Base-by-base conservation (phyloP, 768 basidiomycete species). In the Mycena albidolilacea region DNA sequence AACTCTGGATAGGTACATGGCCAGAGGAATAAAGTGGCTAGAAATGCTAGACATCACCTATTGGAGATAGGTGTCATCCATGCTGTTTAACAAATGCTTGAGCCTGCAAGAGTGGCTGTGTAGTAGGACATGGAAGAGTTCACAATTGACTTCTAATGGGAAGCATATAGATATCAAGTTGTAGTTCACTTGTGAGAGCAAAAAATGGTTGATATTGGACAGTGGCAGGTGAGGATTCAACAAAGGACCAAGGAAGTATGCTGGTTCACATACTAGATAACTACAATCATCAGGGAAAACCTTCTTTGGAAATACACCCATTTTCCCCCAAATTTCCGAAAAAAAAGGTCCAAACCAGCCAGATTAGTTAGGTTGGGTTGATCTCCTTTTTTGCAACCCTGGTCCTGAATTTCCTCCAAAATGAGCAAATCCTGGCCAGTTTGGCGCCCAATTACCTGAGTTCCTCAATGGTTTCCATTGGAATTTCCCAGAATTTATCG, bases 241-340 rank as follows among this genome's bases (percentile, higher is more conserved):
- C 23, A 55, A 55, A 55, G 54, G 12, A 55, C 11, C 54, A 55
- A 30, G n/a, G 30, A 55, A 55, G 23, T 23, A 55, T 10, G 11
- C 54, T 55, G 21, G 50, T 52, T 52, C 50, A 52, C 50, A n/a
- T 23, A 55, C 54, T 55, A n/a, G n/a, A n/a, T n/a, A n/a, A n/a
- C n/a, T n/a, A n/a, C n/a, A n/a, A n/a, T n/a, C 23, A 23, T 23
- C 23, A 23, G 23, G 30, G 30, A 30, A 30, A 30, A 30, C 30
- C 30, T 30, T 3, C 30, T 30, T 30, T 30, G 30, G 30, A 30
- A 30, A 30, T 30, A 30, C 30, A 9, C 30, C 30, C 30, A 30
- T 30, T 30, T 30, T 30, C 30, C 30, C 23, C 30, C 30, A 4
- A 30, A 30, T 30, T 30, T 30, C 30, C 30, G 30, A 30, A 3